Evolutionary conservation across 2,329 filamentous ascomycete species (phyloP).

Genomic region (Tolypocladium pustulatum): DNA sequence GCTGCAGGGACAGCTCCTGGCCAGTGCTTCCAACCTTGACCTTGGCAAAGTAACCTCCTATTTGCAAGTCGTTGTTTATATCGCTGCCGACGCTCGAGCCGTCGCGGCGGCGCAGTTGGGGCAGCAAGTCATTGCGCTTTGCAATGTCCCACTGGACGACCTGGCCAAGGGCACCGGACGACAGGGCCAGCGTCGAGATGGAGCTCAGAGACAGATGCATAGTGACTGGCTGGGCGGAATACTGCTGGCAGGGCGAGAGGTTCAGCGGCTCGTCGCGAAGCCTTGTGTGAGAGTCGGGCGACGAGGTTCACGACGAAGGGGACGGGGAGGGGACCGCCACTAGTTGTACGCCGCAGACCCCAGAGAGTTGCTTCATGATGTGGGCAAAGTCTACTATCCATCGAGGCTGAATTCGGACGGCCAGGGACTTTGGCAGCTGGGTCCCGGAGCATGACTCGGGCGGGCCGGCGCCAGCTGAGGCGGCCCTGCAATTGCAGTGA

Average conservation of each 20-base stretch:
- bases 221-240: not conserved
- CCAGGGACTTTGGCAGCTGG: not conserved
- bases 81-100: slow-evolving; percentile 27
- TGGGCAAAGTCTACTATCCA: not conserved
- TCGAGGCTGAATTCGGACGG: not conserved
- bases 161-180: slow-evolving; percentile 12
- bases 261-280: not conserved
- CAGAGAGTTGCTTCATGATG: not conserved
- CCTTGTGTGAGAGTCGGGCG: not conserved
- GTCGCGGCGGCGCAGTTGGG: slow-evolving; percentile 25
- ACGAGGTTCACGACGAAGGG: not conserved
- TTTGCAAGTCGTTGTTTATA: slow-evolving; percentile 31
- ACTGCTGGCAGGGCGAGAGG: not conserved
- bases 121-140: slow-evolving; percentile 17
- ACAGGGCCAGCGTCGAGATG: slow-evolving; percentile 3
- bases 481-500: not conserved
- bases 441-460: not conserved
- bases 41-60: slow-evolving; percentile 45
- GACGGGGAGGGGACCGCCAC: not conserved
- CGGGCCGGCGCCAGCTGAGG: not conserved
- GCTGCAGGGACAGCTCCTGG: slow-evolving; percentile 45
- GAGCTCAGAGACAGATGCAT: not conserved
- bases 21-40: slow-evolving; percentile 46
- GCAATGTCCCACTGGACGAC: slow-evolving; percentile 39
- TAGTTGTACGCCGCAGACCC: not conserved